A percentile compares a stretch with the other conserved stretches of the same genome.
Evolutionary conservation across 1,284 basidiomycete genomes (phyloP).

Genomic region (Meira miltonrushii): DNA sequence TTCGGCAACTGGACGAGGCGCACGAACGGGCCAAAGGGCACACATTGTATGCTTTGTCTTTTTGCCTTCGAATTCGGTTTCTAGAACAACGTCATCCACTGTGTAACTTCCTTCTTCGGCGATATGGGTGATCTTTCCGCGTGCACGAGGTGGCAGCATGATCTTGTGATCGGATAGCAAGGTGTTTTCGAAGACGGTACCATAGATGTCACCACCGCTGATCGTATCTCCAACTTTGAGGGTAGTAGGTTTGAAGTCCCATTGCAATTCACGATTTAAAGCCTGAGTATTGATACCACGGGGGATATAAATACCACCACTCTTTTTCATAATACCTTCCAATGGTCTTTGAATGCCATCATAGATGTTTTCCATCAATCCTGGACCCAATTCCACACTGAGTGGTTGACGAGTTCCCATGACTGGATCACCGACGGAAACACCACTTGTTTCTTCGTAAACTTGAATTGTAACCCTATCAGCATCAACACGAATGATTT

Average conservation of each 20-base stretch:
- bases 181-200: slow-evolving; percentile 93
- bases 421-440: slow-evolving; percentile 96
- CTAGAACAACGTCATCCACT: slow-evolving; percentile 87
- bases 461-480: slow-evolving; percentile 85
- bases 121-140: slow-evolving; percentile 89
- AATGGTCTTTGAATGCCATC: slow-evolving; percentile 58
- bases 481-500: slow-evolving; percentile 50
- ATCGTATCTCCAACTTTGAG: slow-evolving; percentile 81
- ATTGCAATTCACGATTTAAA: slow-evolving; percentile 78
- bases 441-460: slow-evolving; percentile 73
- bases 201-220: slow-evolving; percentile 92
- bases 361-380: slow-evolving; percentile 96
- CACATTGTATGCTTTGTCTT: slow-evolving; percentile 89
- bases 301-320: slow-evolving; percentile 94
- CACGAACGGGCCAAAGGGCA: slow-evolving; percentile 98
- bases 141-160: slow-evolving; percentile 85
- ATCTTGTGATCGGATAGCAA: slow-evolving; percentile 94
- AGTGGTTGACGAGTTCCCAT: slow-evolving; percentile 94
- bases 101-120: slow-evolving; percentile 91
- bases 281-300: slow-evolving; percentile 92
- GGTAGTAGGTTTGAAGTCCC: slow-evolving; percentile 88
- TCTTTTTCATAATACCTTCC: slow-evolving; percentile 89
- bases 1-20: slow-evolving; percentile 87
- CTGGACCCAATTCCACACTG: slow-evolving; percentile 93
- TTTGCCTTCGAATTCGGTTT: slow-evolving; percentile 97